Evolutionary conservation across 2,329 filamentous ascomycete species (phyloP).

Genomic region (Celoporthe dispersa): DNA sequence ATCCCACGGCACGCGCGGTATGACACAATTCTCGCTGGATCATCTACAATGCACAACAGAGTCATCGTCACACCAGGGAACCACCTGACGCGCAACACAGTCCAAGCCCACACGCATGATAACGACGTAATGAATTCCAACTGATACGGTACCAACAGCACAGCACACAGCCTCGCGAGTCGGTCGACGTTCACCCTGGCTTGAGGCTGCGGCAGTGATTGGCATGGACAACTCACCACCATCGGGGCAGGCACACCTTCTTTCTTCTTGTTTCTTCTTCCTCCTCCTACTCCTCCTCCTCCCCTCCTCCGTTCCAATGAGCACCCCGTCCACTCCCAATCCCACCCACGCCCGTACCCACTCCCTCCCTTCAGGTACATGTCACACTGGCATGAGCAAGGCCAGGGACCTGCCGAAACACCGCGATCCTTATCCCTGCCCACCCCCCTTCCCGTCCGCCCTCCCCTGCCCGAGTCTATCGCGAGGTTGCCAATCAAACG

Average conservation of each 20-base stretch:
- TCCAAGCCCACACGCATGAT: constrained; percentile 1
- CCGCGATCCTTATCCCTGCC: constrained; percentile 8
- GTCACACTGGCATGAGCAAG: constrained; percentile 17
- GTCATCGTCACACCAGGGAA: background rate
- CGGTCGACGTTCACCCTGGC: constrained; percentile 2
- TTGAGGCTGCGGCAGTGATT: background rate
- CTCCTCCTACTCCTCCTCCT: background rate
- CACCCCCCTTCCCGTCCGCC: constrained; percentile 16
- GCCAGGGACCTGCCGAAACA: constrained; percentile 7
- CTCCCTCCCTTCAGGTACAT: constrained; percentile 9
- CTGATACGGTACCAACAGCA: background rate
- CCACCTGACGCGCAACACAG: background rate
- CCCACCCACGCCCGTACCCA: constrained; percentile 4
- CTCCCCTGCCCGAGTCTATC: constrained; percentile 5
- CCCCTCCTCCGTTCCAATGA: constrained; percentile 4
- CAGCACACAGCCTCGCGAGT: background rate
- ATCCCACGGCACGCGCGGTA: background rate
- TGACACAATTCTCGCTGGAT: background rate
- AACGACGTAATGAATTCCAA: constrained; percentile 14
- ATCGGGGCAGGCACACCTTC: too few species aligned
- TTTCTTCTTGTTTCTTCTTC: background rate
- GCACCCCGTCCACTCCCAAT: background rate
- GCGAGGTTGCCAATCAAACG: constrained; percentile 15
- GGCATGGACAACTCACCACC: background rate
- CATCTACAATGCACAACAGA: background rate